These are phyloP conservation scores for Globisporangium mamillatum DNA, from an alignment of 352 stramenopile genomes.

Conservation along the genomic window DNA sequence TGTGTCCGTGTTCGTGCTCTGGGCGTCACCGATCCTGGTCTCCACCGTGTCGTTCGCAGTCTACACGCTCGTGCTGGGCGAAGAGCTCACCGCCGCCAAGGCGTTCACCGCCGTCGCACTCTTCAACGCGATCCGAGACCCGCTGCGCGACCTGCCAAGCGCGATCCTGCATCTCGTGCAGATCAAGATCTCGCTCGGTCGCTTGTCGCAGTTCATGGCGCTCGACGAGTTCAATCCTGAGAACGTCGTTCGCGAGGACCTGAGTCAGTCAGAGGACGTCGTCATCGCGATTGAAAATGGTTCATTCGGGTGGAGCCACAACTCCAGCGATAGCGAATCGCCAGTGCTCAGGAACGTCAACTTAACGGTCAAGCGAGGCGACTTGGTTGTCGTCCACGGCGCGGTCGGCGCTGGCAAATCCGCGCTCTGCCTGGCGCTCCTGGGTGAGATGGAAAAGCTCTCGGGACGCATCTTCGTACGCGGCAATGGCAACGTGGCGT, in stretches of 20 bases:
- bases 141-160: slow-evolving; percentile 29
- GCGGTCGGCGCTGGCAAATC: slow-evolving; percentile 1
- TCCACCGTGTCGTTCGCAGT: slow-evolving; percentile 42
- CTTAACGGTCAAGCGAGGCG: background rate
- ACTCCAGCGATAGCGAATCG: background rate
- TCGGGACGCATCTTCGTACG: background rate
- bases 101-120: slow-evolving; percentile 48
- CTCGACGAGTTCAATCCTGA: background rate
- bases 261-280: background rate
- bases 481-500: background rate
- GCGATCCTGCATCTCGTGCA: slow-evolving; percentile 37
- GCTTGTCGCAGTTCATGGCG: slow-evolving; percentile 34
- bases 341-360: background rate
- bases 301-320: background rate
- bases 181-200: slow-evolving; percentile 31
- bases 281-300: background rate
- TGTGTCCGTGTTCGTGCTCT: slow-evolving; percentile 54
- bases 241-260: background rate
- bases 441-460: slow-evolving; percentile 4
- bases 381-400: slow-evolving; percentile 2
- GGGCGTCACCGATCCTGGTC: slow-evolving; percentile 37
- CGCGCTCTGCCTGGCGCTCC: background rate
- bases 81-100: slow-evolving; percentile 40
- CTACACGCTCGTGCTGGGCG: slow-evolving; percentile 32
- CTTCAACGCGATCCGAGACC: slow-evolving; percentile 41